Evolutionary conservation across 2,329 filamentous ascomycete species (phyloP).

Genomic region (Bipolaris bicolor): DNA sequence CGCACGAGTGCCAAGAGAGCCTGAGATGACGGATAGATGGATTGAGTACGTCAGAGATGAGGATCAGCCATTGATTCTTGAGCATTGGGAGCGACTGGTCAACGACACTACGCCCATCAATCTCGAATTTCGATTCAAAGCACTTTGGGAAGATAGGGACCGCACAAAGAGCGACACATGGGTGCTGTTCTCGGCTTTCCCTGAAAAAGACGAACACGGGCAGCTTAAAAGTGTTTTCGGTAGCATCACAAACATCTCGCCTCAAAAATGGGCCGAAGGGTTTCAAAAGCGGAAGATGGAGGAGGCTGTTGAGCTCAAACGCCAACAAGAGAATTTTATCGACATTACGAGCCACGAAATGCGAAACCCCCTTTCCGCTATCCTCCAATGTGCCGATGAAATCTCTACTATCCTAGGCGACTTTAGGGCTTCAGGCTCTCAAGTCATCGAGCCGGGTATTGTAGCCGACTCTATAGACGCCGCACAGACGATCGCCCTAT

Average conservation of each 20-base stretch:
- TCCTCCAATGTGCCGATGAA: slow-evolving; percentile 78
- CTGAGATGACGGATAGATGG: slow-evolving; percentile 68
- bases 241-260: slow-evolving; percentile 82
- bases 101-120: slow-evolving; percentile 68
- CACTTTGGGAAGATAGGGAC: slow-evolving; percentile 65
- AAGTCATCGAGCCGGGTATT: slow-evolving; percentile 56
- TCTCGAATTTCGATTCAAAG: slow-evolving; percentile 77
- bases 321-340: slow-evolving; percentile 81
- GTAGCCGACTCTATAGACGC: slow-evolving; percentile 71
- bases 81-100: slow-evolving; percentile 68
- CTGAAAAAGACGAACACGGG: slow-evolving; percentile 69
- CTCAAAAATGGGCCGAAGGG: slow-evolving; percentile 83
- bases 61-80: slow-evolving; percentile 65
- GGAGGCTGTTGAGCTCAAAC: slow-evolving; percentile 81
- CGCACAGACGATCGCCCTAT: slow-evolving; percentile 77
- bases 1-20: slow-evolving; percentile 67
- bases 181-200: slow-evolving; percentile 78
- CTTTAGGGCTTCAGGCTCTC: slow-evolving; percentile 54
- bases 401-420: slow-evolving; percentile 62
- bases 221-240: slow-evolving; percentile 77
- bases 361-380: slow-evolving; percentile 76
- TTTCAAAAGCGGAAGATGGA: slow-evolving; percentile 78
- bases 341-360: slow-evolving; percentile 80
- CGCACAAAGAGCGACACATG: slow-evolving; percentile 68
- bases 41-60: slow-evolving; percentile 74